Percentiles rank a stretch among this genome's conserved stretches.
Conservation (phyloP, 2,329 filamentous ascomycete genomes). For the Aspergillus ustus region DNA sequence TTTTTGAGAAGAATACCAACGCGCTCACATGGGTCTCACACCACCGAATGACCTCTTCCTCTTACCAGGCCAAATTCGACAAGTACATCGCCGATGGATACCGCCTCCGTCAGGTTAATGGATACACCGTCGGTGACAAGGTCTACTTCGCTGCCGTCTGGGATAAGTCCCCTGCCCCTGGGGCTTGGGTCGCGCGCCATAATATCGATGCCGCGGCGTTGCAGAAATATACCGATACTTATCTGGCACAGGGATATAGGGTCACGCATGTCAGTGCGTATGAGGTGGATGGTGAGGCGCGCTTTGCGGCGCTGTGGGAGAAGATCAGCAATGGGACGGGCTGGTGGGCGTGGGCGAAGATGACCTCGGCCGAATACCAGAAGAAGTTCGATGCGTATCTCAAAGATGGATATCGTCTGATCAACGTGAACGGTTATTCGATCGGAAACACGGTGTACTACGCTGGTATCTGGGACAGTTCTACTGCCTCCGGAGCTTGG, state of each 20-base stretch:
- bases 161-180: conserved; percentile 17
- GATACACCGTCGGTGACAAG: conserved; percentile 14
- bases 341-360: conserved; percentile 9
- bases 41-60: conserved; percentile 17
- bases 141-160: conserved; percentile 19
- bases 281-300: conserved; percentile 14
- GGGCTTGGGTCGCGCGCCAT: conserved; percentile 16
- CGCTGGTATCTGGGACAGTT: conserved; percentile 20
- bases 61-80: conserved; percentile 21
- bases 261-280: conserved; percentile 21
- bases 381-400: conserved; percentile 15
- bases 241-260: conserved; percentile 14
- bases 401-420: conserved; percentile 17
- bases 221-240: conserved; percentile 15
- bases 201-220: conserved; percentile 9
- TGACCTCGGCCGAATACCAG: conserved; percentile 16
- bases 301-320: conserved; percentile 23
- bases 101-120: conserved; percentile 20
- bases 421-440: conserved; percentile 15
- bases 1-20: conserved; percentile 17
- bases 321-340: conserved; percentile 4
- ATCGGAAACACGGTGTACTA: conserved; percentile 16
- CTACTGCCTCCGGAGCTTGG: conserved; percentile 18
- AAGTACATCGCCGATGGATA: conserved; percentile 19
- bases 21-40: conserved; percentile 17